A percentile compares a stretch with the other conserved stretches of the same genome.
Conservation (phyloP, 768 basidiomycete genomes). For the Agrocybe pediades region DNA sequence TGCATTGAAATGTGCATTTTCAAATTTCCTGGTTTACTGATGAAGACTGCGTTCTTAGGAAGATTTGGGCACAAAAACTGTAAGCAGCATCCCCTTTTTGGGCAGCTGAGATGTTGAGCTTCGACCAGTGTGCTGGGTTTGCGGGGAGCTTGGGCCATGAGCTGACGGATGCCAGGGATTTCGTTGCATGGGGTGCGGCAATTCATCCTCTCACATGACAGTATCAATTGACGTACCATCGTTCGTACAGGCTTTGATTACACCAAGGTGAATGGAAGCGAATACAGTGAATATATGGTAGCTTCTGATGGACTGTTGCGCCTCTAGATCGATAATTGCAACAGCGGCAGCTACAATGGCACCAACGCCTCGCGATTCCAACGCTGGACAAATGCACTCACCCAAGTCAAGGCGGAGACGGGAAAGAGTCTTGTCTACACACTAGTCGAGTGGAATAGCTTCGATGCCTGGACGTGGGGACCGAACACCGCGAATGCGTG, state of each 20-base stretch:
- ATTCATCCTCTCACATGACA: conserved; percentile 48
- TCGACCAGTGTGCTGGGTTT: conserved; percentile 43
- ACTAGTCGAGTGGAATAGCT: background rate
- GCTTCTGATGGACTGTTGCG: background rate
- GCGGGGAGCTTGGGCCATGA: conserved; percentile 59
- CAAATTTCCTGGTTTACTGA: background rate
- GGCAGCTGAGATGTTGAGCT: too few relatives aligned
- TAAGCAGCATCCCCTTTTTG: background rate
- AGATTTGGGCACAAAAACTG: conserved; percentile 52
- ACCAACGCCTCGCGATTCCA: background rate
- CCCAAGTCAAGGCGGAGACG: background rate
- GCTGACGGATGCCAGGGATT: conserved; percentile 50
- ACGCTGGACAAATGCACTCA: background rate
- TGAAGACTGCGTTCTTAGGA: background rate
- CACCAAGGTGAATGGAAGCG: background rate
- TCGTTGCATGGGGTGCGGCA: conserved; percentile 55
- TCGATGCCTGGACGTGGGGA: background rate
- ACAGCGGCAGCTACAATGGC: background rate
- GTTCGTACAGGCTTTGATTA: background rate
- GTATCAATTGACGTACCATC: background rate
- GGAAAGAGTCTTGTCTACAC: background rate
- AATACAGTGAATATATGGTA: background rate
- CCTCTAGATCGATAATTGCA: background rate
- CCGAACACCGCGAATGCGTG: background rate
- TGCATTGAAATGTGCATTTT: background rate